Evolutionary conservation across 2,329 filamentous ascomycete species (phyloP).

Genomic region (Curvularia spicifera): DNA sequence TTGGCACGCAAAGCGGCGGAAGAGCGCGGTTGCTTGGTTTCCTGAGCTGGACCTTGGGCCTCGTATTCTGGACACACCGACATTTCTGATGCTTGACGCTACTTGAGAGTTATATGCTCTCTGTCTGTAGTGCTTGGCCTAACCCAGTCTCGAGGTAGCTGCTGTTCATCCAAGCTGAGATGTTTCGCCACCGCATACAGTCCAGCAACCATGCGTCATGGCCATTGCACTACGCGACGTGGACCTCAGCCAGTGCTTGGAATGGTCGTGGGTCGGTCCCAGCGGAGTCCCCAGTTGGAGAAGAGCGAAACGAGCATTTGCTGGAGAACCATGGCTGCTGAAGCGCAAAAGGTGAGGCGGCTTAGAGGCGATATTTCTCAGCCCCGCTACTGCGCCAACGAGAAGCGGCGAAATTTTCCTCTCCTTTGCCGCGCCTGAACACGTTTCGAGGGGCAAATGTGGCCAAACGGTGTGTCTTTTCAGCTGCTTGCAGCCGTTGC

Average conservation of each 20-base stretch:
- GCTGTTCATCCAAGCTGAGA: constrained; percentile 41
- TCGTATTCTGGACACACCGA: not conserved
- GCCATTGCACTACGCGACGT: constrained; percentile 29
- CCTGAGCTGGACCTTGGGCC: not conserved
- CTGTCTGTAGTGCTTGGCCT: constrained; percentile 34
- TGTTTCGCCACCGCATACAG: constrained; percentile 34
- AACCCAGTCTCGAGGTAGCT: constrained; percentile 28
- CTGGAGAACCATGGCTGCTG: constrained; percentile 30
- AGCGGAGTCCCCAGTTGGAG: constrained; percentile 32
- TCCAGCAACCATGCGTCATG: constrained; percentile 32
- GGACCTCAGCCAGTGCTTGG: constrained; percentile 27
- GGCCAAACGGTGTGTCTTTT: constrained; percentile 23
- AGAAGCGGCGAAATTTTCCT: constrained; percentile 31
- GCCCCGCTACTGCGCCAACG: constrained; percentile 30
- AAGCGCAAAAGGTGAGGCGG: constrained; percentile 31
- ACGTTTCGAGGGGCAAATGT: constrained; percentile 21
- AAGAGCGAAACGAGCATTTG: constrained; percentile 35
- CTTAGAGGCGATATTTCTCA: constrained; percentile 30
- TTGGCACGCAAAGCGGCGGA: not conserved
- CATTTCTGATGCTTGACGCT: not conserved
- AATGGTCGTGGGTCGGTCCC: constrained; percentile 26
- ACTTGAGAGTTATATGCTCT: not conserved
- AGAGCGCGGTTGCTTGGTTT: not conserved
- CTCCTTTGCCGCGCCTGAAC: constrained; percentile 20
- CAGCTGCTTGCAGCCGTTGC: constrained; percentile 35